These are phyloP conservation scores for Calvatia gigantea DNA, from an alignment of 768 basidiomycete genomes.

Conservation along the genomic window DNA sequence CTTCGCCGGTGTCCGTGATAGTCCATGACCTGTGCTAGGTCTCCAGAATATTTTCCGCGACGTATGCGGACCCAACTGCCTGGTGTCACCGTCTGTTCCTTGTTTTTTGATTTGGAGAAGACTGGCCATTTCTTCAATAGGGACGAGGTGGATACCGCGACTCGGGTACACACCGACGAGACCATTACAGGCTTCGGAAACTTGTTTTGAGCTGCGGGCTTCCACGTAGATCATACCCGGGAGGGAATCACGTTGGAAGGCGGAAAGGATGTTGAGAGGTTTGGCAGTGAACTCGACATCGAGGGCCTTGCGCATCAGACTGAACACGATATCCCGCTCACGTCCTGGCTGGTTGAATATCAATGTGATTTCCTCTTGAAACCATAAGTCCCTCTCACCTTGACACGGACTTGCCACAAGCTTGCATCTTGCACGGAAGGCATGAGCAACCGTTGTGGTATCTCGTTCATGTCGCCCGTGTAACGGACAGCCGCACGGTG, in stretches of 20 bases:
- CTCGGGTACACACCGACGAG: conserved; percentile 90
- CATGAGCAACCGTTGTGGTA: conserved; percentile 93
- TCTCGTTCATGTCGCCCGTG: conserved; percentile 88
- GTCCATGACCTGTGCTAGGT: conserved; percentile 95
- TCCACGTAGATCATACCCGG: conserved; percentile 97
- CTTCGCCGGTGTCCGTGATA: conserved; percentile 89
- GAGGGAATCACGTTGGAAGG: conserved; percentile 94
- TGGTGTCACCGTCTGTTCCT: conserved; percentile 73
- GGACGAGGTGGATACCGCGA: conserved; percentile 80
- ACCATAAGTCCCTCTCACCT: conserved; percentile 47
- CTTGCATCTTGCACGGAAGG: conserved; percentile 94
- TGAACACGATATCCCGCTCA: conserved; percentile 90
- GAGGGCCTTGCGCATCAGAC: conserved; percentile 91
- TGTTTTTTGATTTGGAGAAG: conserved; percentile 95
- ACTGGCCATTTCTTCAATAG: conserved; percentile 97
- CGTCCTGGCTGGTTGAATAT: conserved; percentile 64
- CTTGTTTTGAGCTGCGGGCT: conserved; percentile 83
- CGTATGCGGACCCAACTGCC: conserved; percentile 96
- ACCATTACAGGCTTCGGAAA: conserved; percentile 80
- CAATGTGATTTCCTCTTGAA: not conserved
- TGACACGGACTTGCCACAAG: conserved; percentile 93
- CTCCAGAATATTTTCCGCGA: conserved; percentile 90
- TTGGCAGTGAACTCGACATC: conserved; percentile 74
- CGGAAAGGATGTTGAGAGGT: conserved; percentile 86
- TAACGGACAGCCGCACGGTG: conserved; percentile 67